A percentile compares a stretch with the other conserved stretches of the same genome.
Evolutionary conservation across 257 asterid species (phyloP).

Genomic region (Galeopsis tetrahit): DNA sequence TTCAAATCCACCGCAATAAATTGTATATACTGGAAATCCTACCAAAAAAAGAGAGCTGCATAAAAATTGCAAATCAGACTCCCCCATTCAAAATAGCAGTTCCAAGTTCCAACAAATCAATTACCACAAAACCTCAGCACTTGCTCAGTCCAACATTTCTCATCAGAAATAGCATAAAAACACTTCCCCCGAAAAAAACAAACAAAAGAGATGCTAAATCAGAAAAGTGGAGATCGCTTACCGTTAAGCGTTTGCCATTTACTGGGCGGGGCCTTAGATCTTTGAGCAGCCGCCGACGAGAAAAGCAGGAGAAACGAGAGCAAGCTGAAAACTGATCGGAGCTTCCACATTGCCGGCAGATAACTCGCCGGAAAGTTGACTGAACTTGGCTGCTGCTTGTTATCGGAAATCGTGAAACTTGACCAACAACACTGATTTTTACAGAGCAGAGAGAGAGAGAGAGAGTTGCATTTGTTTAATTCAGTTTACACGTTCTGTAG

Average conservation of each 20-base stretch:
- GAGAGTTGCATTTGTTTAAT: neutral
- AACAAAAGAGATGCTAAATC: slow-evolving; percentile 9
- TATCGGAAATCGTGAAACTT: slow-evolving; percentile 22
- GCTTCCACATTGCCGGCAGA: slow-evolving; percentile 66
- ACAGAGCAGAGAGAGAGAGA: neutral
- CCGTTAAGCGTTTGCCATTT: slow-evolving; percentile 77
- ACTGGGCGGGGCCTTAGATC: slow-evolving; percentile 47
- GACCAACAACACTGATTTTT: neutral
- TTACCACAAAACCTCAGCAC: neutral
- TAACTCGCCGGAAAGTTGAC: slow-evolving; percentile 18
- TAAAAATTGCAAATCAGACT: slow-evolving; percentile 2
- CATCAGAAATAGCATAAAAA: neutral
- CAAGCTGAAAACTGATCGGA: slow-evolving; percentile 41
- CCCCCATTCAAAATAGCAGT: neutral
- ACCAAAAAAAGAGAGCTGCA: neutral
- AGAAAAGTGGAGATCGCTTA: slow-evolving; percentile 23
- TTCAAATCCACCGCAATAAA: slow-evolving; percentile 19
- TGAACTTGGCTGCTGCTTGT: slow-evolving; percentile 4
- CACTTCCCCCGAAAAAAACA: neutral
- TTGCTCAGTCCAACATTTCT: slow-evolving; percentile 13
- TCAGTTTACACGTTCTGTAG: neutral
- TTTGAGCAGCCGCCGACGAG: slow-evolving; percentile 52
- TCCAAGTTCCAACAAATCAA: neutral
- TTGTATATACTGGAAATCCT: too few species aligned
- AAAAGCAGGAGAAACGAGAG: slow-evolving; percentile 45